phyloP scores from a whole-genome alignment of 78 protist genomes.

The Neovahlkampfia damariscottae region DNA sequence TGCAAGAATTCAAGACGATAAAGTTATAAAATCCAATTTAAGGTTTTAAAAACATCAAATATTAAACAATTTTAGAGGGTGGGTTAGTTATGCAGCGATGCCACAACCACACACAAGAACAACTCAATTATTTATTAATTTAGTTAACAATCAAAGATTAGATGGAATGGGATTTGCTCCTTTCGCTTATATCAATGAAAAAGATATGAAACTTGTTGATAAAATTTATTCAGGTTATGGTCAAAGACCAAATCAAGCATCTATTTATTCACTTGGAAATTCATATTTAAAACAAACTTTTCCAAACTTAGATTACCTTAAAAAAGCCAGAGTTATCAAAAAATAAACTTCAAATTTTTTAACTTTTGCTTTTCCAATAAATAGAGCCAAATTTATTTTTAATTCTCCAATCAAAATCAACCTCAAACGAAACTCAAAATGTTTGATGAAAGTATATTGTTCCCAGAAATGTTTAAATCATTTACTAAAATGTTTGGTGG shows the following conservation, averaged over 20 bases:
- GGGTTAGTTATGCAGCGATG: slow-evolving; percentile 32
- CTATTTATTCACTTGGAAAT: neutral
- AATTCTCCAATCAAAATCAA: too few species aligned
- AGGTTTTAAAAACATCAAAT: too few species aligned
- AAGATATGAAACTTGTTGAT: neutral
- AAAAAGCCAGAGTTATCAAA: too few species aligned
- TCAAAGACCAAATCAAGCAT: neutral
- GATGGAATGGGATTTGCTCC: slow-evolving; percentile 43
- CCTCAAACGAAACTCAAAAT: too few species aligned
- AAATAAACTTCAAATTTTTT: too few species aligned
- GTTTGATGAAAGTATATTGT: too few species aligned
- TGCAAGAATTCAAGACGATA: slow-evolving; percentile 29
- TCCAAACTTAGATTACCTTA: neutral
- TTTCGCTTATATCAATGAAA: slow-evolving; percentile 7
- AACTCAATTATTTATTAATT: slow-evolving; percentile 57
- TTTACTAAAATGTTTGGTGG: too few species aligned
- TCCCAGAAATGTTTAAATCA: too few species aligned
- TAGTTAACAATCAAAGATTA: slow-evolving; percentile 33
- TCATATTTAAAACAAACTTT: neutral
- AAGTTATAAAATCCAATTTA: slow-evolving; percentile 2
- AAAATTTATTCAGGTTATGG: neutral
- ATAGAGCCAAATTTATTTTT: too few species aligned
- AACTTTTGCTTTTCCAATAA: too few species aligned
- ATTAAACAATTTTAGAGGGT: too few species aligned
- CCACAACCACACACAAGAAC: slow-evolving; percentile 40